A percentile compares a stretch with the other conserved stretches of the same genome.
These are phyloP conservation scores for Clonostachys rosea DNA, from an alignment of 2,329 filamentous ascomycete genomes.

Conservation along the genomic window DNA sequence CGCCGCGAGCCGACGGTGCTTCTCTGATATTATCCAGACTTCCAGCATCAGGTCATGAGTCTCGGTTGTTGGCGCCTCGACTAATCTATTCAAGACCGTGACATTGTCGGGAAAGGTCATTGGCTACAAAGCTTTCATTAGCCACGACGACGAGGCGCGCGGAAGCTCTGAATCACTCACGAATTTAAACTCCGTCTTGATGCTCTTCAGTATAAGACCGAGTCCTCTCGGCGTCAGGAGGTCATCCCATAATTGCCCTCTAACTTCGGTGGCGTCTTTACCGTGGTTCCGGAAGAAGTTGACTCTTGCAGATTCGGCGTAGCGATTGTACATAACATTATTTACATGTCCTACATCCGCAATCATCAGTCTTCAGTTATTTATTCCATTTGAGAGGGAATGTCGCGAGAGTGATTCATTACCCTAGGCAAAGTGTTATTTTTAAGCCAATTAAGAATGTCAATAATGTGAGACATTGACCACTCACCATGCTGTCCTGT, in stretches of 20 bases:
- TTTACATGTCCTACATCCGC: slow-evolving; percentile 61
- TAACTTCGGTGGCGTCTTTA: slow-evolving; percentile 51
- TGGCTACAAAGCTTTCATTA: slow-evolving; percentile 44
- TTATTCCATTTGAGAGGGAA: too few species aligned
- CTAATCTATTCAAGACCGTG: slow-evolving; percentile 78
- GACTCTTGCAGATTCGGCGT: slow-evolving; percentile 75
- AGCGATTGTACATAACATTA: slow-evolving; percentile 79
- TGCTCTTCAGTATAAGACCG: slow-evolving; percentile 75
- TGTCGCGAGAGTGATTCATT: not conserved
- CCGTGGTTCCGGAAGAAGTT: slow-evolving; percentile 75
- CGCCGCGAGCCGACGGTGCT: slow-evolving; percentile 67
- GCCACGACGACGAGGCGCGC: not conserved
- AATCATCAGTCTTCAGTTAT: not conserved
- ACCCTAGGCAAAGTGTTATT: not conserved
- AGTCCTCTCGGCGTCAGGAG: slow-evolving; percentile 61
- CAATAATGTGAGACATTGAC: not conserved
- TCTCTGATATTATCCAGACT: slow-evolving; percentile 69
- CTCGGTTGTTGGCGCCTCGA: slow-evolving; percentile 35
- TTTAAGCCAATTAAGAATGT: not conserved
- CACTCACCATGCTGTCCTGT: slow-evolving; percentile 50
- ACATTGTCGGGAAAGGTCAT: slow-evolving; percentile 80
- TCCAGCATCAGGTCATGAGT: slow-evolving; percentile 51
- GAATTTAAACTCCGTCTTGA: slow-evolving; percentile 84
- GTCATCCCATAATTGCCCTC: slow-evolving; percentile 62
- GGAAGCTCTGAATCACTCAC: slow-evolving; percentile 40